Percentiles rank a stretch among this genome's conserved stretches.
phyloP scores from a whole-genome alignment of 2,329 filamentous ascomycete species.

The Teratosphaeria epicoccoides region DNA sequence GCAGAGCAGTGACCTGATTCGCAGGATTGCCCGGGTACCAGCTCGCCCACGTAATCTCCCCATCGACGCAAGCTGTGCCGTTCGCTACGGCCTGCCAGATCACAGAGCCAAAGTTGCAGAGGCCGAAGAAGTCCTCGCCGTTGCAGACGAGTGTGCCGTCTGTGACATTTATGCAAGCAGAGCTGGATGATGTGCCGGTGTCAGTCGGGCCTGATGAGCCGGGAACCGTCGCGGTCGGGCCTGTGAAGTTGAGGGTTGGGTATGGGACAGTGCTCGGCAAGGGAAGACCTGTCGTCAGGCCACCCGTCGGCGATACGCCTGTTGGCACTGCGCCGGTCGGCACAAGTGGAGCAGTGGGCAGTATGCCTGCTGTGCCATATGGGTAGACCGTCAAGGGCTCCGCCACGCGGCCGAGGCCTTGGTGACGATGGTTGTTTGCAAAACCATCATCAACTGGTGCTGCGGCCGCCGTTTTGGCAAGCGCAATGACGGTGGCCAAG shows the following conservation, averaged over 20 bases:
- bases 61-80: conserved; percentile 30
- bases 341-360: background rate
- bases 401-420: background rate
- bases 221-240: too few relatives aligned
- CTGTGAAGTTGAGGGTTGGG: background rate
- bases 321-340: too few relatives aligned
- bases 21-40: background rate
- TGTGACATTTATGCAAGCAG: background rate
- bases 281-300: background rate
- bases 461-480: background rate
- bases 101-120: conserved; percentile 35
- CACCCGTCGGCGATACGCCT: background rate
- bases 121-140: conserved; percentile 29
- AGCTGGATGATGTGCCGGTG: background rate
- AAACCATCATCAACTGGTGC: background rate
- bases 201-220: background rate
- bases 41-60: conserved; percentile 6
- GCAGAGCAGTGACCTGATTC: background rate
- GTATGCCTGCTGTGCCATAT: background rate
- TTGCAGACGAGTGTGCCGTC: conserved; percentile 32
- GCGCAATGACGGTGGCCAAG: background rate
- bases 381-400: background rate
- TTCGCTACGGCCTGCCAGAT: conserved; percentile 31
- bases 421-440: background rate
- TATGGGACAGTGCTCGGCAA: background rate